Conservation (phyloP, 176 grass and related monocot species). For the Zea luxurians region DNA sequence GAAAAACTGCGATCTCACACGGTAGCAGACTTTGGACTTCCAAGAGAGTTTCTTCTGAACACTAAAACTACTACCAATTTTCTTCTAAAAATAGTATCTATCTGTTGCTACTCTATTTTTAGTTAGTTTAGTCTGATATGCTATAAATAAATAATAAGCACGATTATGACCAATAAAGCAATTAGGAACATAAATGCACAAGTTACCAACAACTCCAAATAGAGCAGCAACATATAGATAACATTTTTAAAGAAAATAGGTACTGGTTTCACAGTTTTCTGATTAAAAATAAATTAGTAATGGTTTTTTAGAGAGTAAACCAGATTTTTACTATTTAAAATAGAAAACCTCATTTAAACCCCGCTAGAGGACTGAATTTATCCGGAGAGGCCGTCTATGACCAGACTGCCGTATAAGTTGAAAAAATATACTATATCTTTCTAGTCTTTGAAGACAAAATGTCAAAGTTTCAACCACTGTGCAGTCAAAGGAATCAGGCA, state of each 20-base stretch:
- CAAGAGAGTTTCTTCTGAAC: no score
- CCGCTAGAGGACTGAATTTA: neutral
- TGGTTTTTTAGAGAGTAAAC: neutral
- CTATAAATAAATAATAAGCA: neutral
- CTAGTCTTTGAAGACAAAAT: neutral
- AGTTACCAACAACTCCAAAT: neutral
- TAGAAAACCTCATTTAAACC: neutral
- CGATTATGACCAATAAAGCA: neutral
- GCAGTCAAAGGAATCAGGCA: slow-evolving; percentile 9
- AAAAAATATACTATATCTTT: neutral
- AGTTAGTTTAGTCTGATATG: neutral
- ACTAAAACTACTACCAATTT: neutral
- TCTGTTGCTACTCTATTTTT: neutral
- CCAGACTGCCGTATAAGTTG: neutral
- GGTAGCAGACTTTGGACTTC: no score
- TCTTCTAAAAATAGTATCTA: neutral
- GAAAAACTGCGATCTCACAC: no score
- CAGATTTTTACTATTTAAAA: neutral
- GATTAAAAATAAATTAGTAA: neutral
- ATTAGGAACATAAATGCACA: neutral
- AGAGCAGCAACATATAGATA: neutral
- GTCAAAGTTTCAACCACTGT: slow-evolving; percentile 3
- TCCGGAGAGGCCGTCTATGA: neutral
- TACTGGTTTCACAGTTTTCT: neutral
- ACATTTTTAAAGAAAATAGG: neutral